Evolutionary conservation across 345 rosid genomes (phyloP).

Genomic region (Hirschfeldia incana): DNA sequence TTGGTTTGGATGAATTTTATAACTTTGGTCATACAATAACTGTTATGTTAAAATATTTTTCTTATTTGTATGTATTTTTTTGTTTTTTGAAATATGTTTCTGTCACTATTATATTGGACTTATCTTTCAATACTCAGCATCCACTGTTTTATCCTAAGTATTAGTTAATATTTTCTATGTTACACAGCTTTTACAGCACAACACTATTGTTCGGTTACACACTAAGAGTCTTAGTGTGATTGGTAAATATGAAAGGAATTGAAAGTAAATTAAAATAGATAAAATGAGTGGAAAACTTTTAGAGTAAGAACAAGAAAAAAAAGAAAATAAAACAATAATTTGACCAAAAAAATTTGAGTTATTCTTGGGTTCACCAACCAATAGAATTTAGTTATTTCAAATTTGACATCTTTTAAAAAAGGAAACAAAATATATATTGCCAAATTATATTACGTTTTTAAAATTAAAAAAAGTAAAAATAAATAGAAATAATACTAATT

Average conservation of each 20-base stretch:
- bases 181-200: slow-evolving; percentile 11
- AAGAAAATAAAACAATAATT: no score
- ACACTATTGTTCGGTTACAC: slow-evolving; percentile 5
- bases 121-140: slow-evolving; percentile 18
- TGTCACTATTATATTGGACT: slow-evolving; percentile 43
- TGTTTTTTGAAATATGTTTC: neutral
- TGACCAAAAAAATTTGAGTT: no score
- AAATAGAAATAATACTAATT: no score
- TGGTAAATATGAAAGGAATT: neutral
- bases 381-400: no score
- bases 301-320: neutral
- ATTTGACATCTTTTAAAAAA: no score
- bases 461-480: no score
- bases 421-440: no score
- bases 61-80: neutral
- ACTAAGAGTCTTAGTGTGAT: neutral
- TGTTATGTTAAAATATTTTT: neutral
- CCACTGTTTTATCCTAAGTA: slow-evolving; percentile 17
- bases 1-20: neutral
- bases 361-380: no score
- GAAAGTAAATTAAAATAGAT: no score
- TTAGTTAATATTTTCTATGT: neutral
- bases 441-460: no score
- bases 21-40: neutral
- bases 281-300: neutral